phyloP scores from a whole-genome alignment of 345 rosid species.

The Laguncularia racemosa region DNA sequence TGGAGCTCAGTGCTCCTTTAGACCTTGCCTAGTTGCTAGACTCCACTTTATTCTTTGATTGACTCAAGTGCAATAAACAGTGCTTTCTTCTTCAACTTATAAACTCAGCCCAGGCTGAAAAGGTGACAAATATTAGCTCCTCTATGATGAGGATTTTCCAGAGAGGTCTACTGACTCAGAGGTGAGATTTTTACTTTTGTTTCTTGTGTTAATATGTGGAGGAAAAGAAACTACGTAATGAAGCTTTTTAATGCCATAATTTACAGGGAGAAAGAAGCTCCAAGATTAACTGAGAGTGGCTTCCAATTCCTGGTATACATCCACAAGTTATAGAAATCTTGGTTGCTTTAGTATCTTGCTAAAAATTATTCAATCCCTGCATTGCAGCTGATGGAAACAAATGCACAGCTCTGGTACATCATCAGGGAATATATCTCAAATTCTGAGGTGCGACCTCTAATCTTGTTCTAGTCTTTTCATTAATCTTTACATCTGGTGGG shows the following conservation, averaged over 20 bases:
- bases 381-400: constrained; percentile 92
- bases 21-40: neutral
- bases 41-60: constrained; percentile 23
- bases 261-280: constrained; percentile 73
- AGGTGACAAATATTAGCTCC: constrained; percentile 59
- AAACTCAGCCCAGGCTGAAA: constrained; percentile 72
- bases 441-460: constrained; percentile 59
- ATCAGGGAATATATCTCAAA: constrained; percentile 91
- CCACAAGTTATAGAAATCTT: neutral
- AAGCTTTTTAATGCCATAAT: constrained; percentile 11
- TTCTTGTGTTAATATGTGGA: neutral
- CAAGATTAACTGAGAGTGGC: constrained; percentile 85
- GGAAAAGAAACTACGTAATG: neutral
- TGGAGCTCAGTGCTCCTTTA: too few species aligned
- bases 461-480: too few species aligned
- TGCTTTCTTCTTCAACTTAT: constrained; percentile 90
- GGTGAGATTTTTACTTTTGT: constrained; percentile 27
- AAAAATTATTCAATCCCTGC: too few species aligned
- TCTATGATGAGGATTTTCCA: constrained; percentile 90
- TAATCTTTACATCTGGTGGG: too few species aligned
- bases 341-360: too few species aligned
- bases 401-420: constrained; percentile 96
- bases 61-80: constrained; percentile 38
- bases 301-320: constrained; percentile 92
- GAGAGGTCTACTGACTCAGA: constrained; percentile 78